Evolutionary conservation across 441 rosid species (phyloP), one percentile per base, ranked within the genome.

Genomic region (Theobroma grandiflorum): DNA sequence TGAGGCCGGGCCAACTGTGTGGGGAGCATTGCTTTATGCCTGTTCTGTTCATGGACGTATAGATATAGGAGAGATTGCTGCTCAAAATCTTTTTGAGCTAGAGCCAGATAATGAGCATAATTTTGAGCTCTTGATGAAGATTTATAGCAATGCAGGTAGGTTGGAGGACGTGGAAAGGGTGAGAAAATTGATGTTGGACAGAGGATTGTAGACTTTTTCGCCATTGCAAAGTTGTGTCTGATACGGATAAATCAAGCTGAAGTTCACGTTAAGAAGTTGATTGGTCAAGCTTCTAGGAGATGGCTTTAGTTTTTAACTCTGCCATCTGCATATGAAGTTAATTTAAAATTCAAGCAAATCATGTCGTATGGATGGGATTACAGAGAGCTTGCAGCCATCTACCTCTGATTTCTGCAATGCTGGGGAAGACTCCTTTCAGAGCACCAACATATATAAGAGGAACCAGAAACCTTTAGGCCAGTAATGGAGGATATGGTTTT

Each of bases 61-160:
- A 22, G 91, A 88, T 72, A 68, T 92, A 0, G 99, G 95, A 62
- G 97, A 93, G 82, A 77, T 85, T 22, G 98, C 98, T 52, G 95
- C 92, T 11, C 87, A 86, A 78, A 85, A 74, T 81, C 96, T 96
- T 63, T 94, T 96, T 47, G 97, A 93, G 82, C 78, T 94, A 82
- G 98, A 94, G 84, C 97, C 99, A 5, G 99, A 96, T 82, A 93
- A 92, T 78, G 96, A 92, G 65, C 98, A 88, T 82, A 96, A 93
- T 83, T 96, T 92, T 2, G 92, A 89, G 85, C 88, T 94, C 37
- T 85, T 96, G 80, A 87, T 92, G 84, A 90, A 85, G 86, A 87
- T 92, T 73, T 94, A 94, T 79, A 81, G 85, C 43, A 82, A 85
- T 70, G 88, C 81, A 0, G 91, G 88, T 40, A 89, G 91, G 61